Conservation (phyloP, 1,284 basidiomycete species). For the Heterobasidion occidentale region DNA sequence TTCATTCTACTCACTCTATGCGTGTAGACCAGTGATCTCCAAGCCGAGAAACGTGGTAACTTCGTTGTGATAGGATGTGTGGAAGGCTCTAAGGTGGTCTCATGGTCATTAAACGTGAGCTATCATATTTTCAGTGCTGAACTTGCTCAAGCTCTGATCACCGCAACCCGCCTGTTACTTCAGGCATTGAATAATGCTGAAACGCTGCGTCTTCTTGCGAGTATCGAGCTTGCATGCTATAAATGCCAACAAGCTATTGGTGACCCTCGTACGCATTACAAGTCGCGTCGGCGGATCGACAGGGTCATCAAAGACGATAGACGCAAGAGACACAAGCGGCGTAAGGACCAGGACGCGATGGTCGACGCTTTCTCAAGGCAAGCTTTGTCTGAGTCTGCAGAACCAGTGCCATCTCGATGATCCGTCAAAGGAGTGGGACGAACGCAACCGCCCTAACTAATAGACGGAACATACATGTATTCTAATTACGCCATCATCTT, state of each 20-base stretch:
- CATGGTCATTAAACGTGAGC: conserved; percentile 76
- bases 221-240: conserved; percentile 75
- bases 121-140: neutral
- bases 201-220: conserved; percentile 68
- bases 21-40: conserved; percentile 55
- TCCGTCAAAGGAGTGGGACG: neutral
- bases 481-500: neutral
- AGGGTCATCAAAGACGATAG: conserved; percentile 75
- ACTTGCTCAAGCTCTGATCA: neutral
- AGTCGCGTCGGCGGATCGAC: conserved; percentile 61
- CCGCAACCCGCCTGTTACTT: neutral
- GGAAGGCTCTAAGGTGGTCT: conserved; percentile 61
- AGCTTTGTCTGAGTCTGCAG: conserved; percentile 6
- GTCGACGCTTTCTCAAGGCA: conserved; percentile 54
- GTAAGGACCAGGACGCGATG: conserved; percentile 75
- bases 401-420: neutral
- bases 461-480: conserved; percentile 1
- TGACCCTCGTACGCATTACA: conserved; percentile 56
- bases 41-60: conserved; percentile 77
- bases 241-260: conserved; percentile 56
- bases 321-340: conserved; percentile 64
- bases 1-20: conserved; percentile 1
- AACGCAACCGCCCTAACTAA: neutral
- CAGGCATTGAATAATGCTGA: conserved; percentile 76
- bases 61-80: conserved; percentile 75